phyloP scores from a whole-genome alignment of 495 filamentous ascomycete species.

The Penicillium cosmopolitanum region DNA sequence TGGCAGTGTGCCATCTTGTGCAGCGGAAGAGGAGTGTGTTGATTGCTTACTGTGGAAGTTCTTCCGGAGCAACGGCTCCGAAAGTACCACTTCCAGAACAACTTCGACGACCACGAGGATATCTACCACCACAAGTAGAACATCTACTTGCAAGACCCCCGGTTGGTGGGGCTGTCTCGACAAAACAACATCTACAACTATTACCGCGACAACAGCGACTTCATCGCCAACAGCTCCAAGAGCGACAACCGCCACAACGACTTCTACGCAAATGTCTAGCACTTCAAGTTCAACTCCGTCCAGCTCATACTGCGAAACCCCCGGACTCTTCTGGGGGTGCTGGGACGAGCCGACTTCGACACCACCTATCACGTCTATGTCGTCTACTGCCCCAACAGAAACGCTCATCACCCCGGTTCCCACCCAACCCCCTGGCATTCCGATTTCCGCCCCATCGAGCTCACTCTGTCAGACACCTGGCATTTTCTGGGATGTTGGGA shows the following conservation, averaged over 20 bases:
- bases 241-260: background rate
- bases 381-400: background rate
- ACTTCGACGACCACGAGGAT: slow-evolving; percentile 47
- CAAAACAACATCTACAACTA: slow-evolving; percentile 61
- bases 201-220: slow-evolving; percentile 52
- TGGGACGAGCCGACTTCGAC: background rate
- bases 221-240: background rate
- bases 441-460: background rate
- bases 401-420: background rate
- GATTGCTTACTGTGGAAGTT: slow-evolving; percentile 96
- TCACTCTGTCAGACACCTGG: background rate
- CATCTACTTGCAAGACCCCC: slow-evolving; percentile 85
- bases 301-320: background rate
- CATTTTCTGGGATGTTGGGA: slow-evolving; percentile 2
- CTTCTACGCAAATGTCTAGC: background rate
- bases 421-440: background rate
- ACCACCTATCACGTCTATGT: background rate
- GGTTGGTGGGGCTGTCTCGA: slow-evolving; percentile 66
- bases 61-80: slow-evolving; percentile 85
- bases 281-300: background rate
- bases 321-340: background rate
- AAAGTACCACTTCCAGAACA: slow-evolving; percentile 64
- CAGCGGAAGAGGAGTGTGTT: slow-evolving; percentile 72
- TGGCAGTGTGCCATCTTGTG: slow-evolving; percentile 75
- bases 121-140: slow-evolving; percentile 65